These are phyloP conservation scores for Drechslera avenae DNA, from an alignment of 2,329 filamentous ascomycete species.

Conservation along the genomic window DNA sequence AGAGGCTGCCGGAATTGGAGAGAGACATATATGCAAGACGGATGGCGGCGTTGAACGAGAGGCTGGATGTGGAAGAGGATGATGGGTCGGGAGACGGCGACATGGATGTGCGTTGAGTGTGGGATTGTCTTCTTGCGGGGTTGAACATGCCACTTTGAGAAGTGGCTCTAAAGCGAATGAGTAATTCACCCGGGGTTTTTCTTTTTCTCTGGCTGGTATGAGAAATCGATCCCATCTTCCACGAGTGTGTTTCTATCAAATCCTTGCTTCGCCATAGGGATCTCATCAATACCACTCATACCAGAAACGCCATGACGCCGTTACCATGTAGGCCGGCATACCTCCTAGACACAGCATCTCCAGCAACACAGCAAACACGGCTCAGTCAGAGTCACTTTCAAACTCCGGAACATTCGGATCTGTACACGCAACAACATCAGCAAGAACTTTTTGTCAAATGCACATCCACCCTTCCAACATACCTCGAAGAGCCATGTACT, in stretches of 20 bases:
- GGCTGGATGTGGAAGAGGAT: not conserved
- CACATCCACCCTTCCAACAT: constrained; percentile 9
- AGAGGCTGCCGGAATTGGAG: constrained; percentile 23
- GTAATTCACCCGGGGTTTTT: too few relatives aligned
- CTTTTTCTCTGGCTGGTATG: too few relatives aligned
- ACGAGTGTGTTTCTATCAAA: too few relatives aligned
- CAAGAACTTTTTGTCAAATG: not conserved
- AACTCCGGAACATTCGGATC: constrained; percentile 55
- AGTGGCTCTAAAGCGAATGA: not conserved
- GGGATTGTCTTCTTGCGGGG: too few relatives aligned
- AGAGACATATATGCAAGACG: constrained; percentile 17
- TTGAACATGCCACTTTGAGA: too few relatives aligned
- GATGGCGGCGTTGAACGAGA: not conserved
- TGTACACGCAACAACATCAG: constrained; percentile 22
- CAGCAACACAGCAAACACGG: not conserved
- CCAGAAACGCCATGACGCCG: not conserved
- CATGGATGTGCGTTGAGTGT: not conserved
- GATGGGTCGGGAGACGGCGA: not conserved
- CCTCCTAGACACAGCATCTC: not conserved
- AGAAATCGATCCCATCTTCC: too few relatives aligned
- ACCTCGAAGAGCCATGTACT: constrained; percentile 54
- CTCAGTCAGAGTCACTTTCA: constrained; percentile 52
- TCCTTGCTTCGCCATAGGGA: not conserved
- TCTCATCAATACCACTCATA: not conserved
- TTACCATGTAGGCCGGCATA: not conserved